Evolutionary conservation across 306 rosid genomes (phyloP), one percentile per base, ranked within the genome.

Genomic region (Quercus robur): DNA sequence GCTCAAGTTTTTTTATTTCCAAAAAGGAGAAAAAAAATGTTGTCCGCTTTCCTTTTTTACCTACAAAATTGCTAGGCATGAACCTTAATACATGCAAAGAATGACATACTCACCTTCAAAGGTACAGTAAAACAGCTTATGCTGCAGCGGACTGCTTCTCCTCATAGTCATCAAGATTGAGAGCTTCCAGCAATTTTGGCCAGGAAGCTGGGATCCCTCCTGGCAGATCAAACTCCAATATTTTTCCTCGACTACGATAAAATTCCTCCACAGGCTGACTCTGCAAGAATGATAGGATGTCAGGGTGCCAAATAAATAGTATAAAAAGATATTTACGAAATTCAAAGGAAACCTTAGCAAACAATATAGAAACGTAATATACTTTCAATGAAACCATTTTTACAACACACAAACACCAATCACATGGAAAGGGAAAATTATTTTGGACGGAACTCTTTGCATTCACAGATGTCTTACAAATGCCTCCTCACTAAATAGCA

Each of bases 141-240:
- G 96, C 99, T 23, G 97, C 91, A 51, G 87, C 97, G 78, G 91
- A 86, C 78, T 70, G 93, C 85, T 89, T 89, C 80, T 89, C 91
- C 72, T 91, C 97, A 30, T 77, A 81, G 61, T 95, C 97, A 83
- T 93, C 97, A 69, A 93, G 94, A 90, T 89, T 87, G 73, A 93
- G 98, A 73, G 88, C 97, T 59, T 84, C 92, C 73, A 95, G 91
- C 84, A 95, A 85, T 90, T 91, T 95, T 8, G 98, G 98, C 99
- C 99, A 95, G 61, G 99, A 93, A 77, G 90, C 98, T 1, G 97
- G 94, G 72, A 95, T 95, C 46, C 99, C 99, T 77, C 99, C 99
- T 17, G 99, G 99, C 69, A 95, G 88, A 84, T 90, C 88, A 85
- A 95, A 95, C 82, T 93, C 99, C 96, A 93, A 75, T 74, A 95